Base-by-base conservation (phyloP, 176 grass and related monocot species). In the Dendrocalamus sinicus region DNA sequence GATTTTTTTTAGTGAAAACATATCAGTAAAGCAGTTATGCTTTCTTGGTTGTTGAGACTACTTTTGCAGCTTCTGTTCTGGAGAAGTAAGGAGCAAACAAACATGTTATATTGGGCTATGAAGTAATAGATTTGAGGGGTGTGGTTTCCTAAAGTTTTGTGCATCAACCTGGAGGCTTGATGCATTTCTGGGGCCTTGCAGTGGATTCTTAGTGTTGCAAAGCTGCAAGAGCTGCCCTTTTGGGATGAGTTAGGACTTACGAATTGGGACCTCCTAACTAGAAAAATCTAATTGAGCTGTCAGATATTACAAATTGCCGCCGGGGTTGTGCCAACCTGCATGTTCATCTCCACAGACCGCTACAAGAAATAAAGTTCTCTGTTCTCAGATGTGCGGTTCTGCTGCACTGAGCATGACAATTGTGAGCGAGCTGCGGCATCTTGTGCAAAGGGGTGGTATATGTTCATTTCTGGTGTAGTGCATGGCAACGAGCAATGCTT, bases 11-110 rank as follows among this genome's bases (percentile, higher is more conserved):
- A 45, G 32, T 19, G 15, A 76, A 54, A 45, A 39, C 23, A 9
- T 57, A 35, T 46, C 61, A 67, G 15, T 69, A 77, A 41, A 32
- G 7, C 59, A 1, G 59, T 26, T 11, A 12, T 35, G 50, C 48
- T 68, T 58, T 41, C 14, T 66, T 72, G 39, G 35, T 75, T 84
- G 20, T 75, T 79, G 46, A 47, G 14, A 45, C 55, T 47, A 17
- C 67, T 66, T 83, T 65, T 73, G 48, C 67, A 89, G 66, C 35
- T 65, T n/a, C 44, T 63, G 22, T 62, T 19, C 40, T 62, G 54
- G 48, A 24, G 23, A n/a, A 55, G 48, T 16, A 5, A 75, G 70
- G 39, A 37, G 50, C 44, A 72, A n/a, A 22, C 24, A 48, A 35
- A 64, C 13, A 35, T 76, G 32, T 60, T 83, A 14, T 15, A 84